Conservation (phyloP, 1,139 yeast species). For the Hemisphaericaspora subhashii region DNA sequence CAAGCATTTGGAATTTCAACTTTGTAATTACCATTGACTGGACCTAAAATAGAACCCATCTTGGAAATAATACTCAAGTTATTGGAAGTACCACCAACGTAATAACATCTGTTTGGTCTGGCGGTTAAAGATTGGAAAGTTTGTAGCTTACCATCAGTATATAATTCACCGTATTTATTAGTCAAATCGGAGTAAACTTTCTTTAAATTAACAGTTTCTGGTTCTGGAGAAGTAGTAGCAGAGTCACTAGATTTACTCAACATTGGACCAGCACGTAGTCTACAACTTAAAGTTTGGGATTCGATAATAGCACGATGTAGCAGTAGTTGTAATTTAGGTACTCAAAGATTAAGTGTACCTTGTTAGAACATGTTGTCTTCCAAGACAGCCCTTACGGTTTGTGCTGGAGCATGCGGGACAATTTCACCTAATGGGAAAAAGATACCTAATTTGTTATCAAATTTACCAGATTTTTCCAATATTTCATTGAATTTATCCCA, state of each 20-base stretch:
- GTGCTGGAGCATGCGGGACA: slow-evolving; percentile 75
- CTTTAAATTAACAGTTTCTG: slow-evolving; percentile 16
- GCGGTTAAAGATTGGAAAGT: slow-evolving; percentile 42
- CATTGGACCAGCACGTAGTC: slow-evolving; percentile 79
- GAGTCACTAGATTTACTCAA: slow-evolving; percentile 23
- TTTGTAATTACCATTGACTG: slow-evolving; percentile 60
- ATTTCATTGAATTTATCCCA: slow-evolving; percentile 72
- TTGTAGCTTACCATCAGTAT: slow-evolving; percentile 53
- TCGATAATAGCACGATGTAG: slow-evolving; percentile 76
- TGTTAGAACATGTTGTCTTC: slow-evolving; percentile 18
- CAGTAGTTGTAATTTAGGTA: no score
- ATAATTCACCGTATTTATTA: slow-evolving; percentile 40
- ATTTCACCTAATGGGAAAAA: slow-evolving; percentile 89
- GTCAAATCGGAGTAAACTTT: slow-evolving; percentile 26
- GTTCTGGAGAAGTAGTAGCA: slow-evolving; percentile 15
- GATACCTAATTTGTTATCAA: slow-evolving; percentile 59
- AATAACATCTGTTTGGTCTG: slow-evolving; percentile 70
- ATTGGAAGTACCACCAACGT: slow-evolving; percentile 86
- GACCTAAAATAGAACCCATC: slow-evolving; percentile 71
- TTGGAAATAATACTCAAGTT: slow-evolving; percentile 66
- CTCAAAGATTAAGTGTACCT: no score
- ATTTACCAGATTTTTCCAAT: slow-evolving; percentile 34
- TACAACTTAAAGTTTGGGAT: slow-evolving; percentile 82
- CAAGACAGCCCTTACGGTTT: slow-evolving; percentile 50
- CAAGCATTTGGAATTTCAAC: slow-evolving; percentile 87